Conservation (phyloP, 495 filamentous ascomycete species). For the Talaromyces nanjingensis region DNA sequence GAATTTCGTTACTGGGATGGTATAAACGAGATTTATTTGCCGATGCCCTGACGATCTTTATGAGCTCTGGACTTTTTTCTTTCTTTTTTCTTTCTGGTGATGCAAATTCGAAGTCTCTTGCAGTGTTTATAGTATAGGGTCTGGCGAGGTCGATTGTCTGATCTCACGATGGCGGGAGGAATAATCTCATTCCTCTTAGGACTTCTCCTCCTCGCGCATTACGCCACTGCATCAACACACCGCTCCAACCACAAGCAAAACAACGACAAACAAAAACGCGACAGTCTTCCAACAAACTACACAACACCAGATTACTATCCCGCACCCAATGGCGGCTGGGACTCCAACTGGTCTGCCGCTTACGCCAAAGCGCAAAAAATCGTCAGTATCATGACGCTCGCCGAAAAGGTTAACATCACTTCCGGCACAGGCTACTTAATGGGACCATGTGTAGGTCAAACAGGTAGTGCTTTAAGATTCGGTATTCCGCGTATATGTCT, state of each 20-base stretch:
- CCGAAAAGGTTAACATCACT: slow-evolving; percentile 93
- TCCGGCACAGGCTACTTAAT: slow-evolving; percentile 56
- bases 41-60: background rate
- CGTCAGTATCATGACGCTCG: slow-evolving; percentile 76
- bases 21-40: background rate
- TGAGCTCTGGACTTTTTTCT: background rate
- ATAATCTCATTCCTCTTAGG: background rate
- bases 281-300: background rate
- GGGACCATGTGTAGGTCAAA: slow-evolving; percentile 40
- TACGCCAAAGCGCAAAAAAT: slow-evolving; percentile 73
- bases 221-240: background rate
- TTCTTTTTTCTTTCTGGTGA: background rate
- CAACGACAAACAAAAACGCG: background rate
- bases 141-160: background rate
- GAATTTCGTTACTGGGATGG: background rate
- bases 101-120: background rate
- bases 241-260: background rate
- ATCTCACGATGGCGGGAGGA: background rate
- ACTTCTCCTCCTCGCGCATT: background rate
- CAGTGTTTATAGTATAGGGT: background rate
- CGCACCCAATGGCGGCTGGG: slow-evolving; percentile 68
- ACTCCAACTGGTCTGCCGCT: slow-evolving; percentile 68
- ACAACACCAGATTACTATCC: slow-evolving; percentile 67
- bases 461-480: slow-evolving; percentile 31
- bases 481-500: slow-evolving; percentile 38